Base-by-base conservation (phyloP, 768 basidiomycete species). In the Roridomyces roridus region DNA sequence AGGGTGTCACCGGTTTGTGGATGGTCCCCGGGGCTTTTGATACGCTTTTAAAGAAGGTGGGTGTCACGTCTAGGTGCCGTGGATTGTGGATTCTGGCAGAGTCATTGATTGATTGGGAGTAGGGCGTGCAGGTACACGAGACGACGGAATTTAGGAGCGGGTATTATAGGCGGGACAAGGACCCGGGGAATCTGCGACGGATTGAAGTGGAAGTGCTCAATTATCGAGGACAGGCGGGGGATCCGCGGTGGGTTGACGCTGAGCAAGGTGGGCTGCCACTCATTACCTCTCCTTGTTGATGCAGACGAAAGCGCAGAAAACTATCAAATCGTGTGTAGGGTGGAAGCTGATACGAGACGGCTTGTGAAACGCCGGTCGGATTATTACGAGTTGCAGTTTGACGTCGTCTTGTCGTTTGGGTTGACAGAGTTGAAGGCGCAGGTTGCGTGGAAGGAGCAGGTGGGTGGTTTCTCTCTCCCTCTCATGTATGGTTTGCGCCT, bases 401-500 rank as follows among this genome's bases (percentile, higher is more conserved):
- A 78, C n/a, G 68, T 85, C 6, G 69, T 85, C 10, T 57, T 85
- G 21, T 66, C 79, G 8, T 83, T 85, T 51, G 84, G 84, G 5
- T 59, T 80, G 42, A 84, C 82, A 3, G 84, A 85, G 56, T 64
- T 85, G 57, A 77, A 74, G 54, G 83, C 82, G 0, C 78, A 82
- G 44, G 74, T 85, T 44, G 70, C 74, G 23, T 85, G 83, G 83
- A 67, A 71, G 58, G 80, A 83, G 39, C 72, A 77, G 46, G 81
- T 82, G 69, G 21, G 76, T 46, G n/a, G n/a, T 31, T n/a, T 43
- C 46, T 44, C 17, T 17, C 46, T 29, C 50, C 59, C 12, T 65
- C 17, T 26, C 31, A 42, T 34, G 9, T 35, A 2, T 4, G 4
- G 6, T 15, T 11, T 25, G 14, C 15, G 17, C 26, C 10, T 2